phyloP scores from a whole-genome alignment of 177 flowering plant species.

The Tripterygium wilfordii region DNA sequence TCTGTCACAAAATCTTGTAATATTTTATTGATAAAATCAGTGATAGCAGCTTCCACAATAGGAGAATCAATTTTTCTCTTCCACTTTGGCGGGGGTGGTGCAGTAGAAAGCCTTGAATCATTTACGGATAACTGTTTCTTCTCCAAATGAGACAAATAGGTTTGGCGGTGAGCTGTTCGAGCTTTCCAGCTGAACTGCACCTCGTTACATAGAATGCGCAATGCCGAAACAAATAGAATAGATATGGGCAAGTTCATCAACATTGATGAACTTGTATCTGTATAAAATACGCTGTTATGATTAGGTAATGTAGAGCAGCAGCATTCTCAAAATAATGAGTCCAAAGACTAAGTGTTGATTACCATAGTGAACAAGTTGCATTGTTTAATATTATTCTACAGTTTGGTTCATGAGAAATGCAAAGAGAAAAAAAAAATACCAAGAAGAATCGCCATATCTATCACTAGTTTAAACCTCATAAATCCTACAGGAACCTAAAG shows the following conservation, averaged over 20 bases:
- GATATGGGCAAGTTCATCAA: slow-evolving; percentile 90
- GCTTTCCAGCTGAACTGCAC: slow-evolving; percentile 76
- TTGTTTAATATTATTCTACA: too few relatives aligned
- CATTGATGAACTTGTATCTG: slow-evolving; percentile 85
- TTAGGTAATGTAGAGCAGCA: too few relatives aligned
- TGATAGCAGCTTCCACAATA: slow-evolving; percentile 74
- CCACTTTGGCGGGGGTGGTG: slow-evolving; percentile 52
- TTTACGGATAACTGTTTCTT: slow-evolving; percentile 72
- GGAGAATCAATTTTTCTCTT: slow-evolving; percentile 87
- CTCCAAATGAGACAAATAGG: slow-evolving; percentile 70
- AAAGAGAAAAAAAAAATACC: too few relatives aligned
- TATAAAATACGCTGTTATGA: too few relatives aligned
- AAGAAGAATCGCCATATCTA: too few relatives aligned
- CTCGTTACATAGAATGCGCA: slow-evolving; percentile 52
- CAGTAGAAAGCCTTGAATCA: slow-evolving; percentile 66
- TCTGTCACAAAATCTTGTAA: slow-evolving; percentile 81
- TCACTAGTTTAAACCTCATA: too few relatives aligned
- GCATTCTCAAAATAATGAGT: too few relatives aligned
- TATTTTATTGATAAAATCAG: slow-evolving; percentile 65
- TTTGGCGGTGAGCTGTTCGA: slow-evolving; percentile 23
- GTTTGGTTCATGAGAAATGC: too few relatives aligned
- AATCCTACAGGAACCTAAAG: too few relatives aligned
- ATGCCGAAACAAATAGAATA: slow-evolving; percentile 48
- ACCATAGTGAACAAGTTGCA: too few relatives aligned
- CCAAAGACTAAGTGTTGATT: too few relatives aligned